Percentiles rank a stretch among this genome's conserved stretches.
phyloP scores from a whole-genome alignment of 306 rosid species.

The Glycine soja region DNA sequence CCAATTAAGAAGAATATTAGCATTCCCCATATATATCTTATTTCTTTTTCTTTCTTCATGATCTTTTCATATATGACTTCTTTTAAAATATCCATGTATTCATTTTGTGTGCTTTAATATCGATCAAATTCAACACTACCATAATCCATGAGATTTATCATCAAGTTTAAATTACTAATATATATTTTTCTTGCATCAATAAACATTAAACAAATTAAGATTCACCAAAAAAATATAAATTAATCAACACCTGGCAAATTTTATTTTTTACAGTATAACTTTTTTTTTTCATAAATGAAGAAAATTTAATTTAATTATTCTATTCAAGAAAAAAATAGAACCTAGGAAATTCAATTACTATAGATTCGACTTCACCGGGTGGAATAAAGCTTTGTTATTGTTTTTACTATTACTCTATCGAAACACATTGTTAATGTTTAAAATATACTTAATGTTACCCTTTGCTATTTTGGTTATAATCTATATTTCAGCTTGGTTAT shows the following conservation, averaged over 20 bases:
- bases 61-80: not conserved
- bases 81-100: too few relatives aligned
- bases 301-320: not conserved
- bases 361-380: not conserved
- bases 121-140: too few relatives aligned
- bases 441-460: not conserved
- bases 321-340: not conserved
- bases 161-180: too few relatives aligned
- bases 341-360: not conserved
- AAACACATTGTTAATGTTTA: not conserved
- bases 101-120: not conserved
- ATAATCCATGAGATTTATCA: too few relatives aligned
- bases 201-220: too few relatives aligned
- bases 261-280: not conserved
- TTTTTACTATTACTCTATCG: not conserved
- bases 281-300: not conserved
- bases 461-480: not conserved
- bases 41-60: not conserved
- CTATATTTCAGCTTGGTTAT: conserved; percentile 74
- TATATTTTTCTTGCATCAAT: too few relatives aligned
- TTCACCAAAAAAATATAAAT: too few relatives aligned
- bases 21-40: too few relatives aligned
- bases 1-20: too few relatives aligned
- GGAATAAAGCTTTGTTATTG: too few relatives aligned
- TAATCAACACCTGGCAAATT: not conserved